Evolutionary conservation across 2,329 filamentous ascomycete genomes (phyloP).

Genomic region (Fusarium sp.): DNA sequence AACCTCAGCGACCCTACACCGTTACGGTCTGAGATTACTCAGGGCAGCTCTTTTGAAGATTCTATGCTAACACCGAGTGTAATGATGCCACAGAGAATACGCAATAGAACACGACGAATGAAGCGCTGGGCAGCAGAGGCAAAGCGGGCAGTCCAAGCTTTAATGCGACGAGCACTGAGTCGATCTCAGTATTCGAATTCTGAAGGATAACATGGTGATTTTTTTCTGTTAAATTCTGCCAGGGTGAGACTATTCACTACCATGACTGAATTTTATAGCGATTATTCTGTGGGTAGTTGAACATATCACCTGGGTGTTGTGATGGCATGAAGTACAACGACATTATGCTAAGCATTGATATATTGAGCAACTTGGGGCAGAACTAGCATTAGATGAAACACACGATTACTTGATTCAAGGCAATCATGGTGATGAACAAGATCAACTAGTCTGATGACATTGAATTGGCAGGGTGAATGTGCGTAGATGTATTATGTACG

Average conservation of each 20-base stretch:
- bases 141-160: slow-evolving; percentile 46
- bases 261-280: not conserved
- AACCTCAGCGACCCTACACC: slow-evolving; percentile 5
- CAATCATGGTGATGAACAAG: not conserved
- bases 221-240: not conserved
- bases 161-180: slow-evolving; percentile 46
- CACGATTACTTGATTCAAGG: not conserved
- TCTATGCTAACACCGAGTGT: not conserved
- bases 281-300: not conserved
- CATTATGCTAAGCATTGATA: not conserved
- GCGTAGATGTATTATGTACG: not conserved
- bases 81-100: slow-evolving; percentile 8
- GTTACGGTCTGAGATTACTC: not conserved
- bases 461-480: not conserved
- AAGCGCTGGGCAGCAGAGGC: slow-evolving; percentile 49
- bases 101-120: slow-evolving; percentile 41
- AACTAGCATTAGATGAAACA: not conserved
- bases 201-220: not conserved
- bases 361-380: slow-evolving; percentile 19
- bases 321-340: not conserved
- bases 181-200: slow-evolving; percentile 40
- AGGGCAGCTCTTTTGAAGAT: slow-evolving; percentile 10
- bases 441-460: not conserved
- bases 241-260: not conserved
- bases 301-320: not conserved